phyloP scores from a whole-genome alignment of 1,284 basidiomycete genomes.

The Marasmius sp. region DNA sequence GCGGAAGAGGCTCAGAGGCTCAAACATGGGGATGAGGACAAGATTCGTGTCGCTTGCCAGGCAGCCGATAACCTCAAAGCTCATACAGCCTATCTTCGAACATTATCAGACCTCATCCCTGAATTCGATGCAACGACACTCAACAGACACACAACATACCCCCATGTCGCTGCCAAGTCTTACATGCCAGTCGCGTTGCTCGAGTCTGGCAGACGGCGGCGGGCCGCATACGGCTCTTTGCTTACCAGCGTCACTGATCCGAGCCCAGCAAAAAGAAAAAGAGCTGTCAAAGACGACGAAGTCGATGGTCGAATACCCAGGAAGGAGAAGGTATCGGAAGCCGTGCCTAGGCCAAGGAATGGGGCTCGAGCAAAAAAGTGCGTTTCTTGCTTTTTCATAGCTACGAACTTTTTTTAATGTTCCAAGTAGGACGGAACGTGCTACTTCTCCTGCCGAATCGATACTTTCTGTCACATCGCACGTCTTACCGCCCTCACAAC shows the following conservation, averaged over 20 bases:
- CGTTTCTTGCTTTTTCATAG: slow-evolving; percentile 23
- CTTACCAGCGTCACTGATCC: slow-evolving; percentile 45
- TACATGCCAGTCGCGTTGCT: slow-evolving; percentile 58
- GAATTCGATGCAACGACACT: slow-evolving; percentile 61
- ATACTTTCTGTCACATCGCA: slow-evolving; percentile 68
- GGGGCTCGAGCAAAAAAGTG: slow-evolving; percentile 61
- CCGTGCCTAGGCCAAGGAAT: slow-evolving; percentile 43
- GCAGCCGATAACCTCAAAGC: slow-evolving; percentile 87
- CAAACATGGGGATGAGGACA: slow-evolving; percentile 97
- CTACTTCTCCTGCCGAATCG: slow-evolving; percentile 70
- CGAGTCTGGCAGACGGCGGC: slow-evolving; percentile 60
- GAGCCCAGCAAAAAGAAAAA: slow-evolving; percentile 65
- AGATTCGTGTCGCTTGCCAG: slow-evolving; percentile 94
- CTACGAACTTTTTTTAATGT: slow-evolving; percentile 8
- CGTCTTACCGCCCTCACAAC: slow-evolving; percentile 29
- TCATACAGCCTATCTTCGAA: slow-evolving; percentile 70
- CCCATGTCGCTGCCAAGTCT: slow-evolving; percentile 66
- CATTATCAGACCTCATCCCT: slow-evolving; percentile 66
- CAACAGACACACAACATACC: slow-evolving; percentile 67
- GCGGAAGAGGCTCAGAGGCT: slow-evolving; percentile 91
- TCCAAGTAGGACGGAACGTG: slow-evolving; percentile 52
- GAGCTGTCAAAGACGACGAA: slow-evolving; percentile 59
- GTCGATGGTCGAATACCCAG: slow-evolving; percentile 47
- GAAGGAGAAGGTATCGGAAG: slow-evolving; percentile 45
- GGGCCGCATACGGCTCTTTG: slow-evolving; percentile 48